phyloP scores from a whole-genome alignment of 805 yeast genomes.

The Saccharomycopsis fodiens region DNA sequence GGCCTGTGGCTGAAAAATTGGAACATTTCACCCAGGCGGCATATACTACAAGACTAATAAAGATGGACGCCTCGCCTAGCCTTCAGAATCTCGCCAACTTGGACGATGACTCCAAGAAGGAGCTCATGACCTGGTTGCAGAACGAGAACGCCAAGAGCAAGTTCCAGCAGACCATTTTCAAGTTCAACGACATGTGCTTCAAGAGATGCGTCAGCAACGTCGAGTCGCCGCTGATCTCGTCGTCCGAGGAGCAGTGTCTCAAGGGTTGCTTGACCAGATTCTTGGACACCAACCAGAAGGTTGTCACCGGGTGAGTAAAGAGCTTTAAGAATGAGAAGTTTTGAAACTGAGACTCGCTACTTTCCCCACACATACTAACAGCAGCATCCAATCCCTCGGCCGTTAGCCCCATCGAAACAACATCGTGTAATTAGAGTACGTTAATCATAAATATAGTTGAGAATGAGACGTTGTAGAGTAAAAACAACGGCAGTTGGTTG shows the following conservation, averaged over 20 bases:
- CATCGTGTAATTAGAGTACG: too few relatives aligned
- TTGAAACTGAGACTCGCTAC: too few relatives aligned
- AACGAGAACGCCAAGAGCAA: conserved; percentile 80
- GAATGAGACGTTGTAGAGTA: too few relatives aligned
- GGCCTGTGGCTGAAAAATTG: not conserved
- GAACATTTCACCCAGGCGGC: too few relatives aligned
- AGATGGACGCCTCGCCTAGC: not conserved
- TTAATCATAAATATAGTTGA: too few relatives aligned
- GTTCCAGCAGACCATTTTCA: conserved; percentile 80
- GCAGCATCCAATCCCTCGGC: not conserved
- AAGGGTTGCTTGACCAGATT: conserved; percentile 78
- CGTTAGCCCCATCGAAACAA: not conserved
- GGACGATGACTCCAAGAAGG: conserved; percentile 67
- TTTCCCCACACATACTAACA: not conserved
- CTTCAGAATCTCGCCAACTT: conserved; percentile 32
- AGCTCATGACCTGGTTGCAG: conserved; percentile 68
- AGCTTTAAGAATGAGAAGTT: too few relatives aligned
- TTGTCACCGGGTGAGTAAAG: conserved; percentile 47
- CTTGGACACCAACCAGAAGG: conserved; percentile 78
- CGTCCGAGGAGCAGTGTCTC: conserved; percentile 64
- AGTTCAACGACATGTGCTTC: conserved; percentile 86
- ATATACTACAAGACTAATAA: too few relatives aligned
- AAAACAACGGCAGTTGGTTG: not conserved
- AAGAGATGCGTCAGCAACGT: conserved; percentile 61
- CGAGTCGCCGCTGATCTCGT: conserved; percentile 33